Evolutionary conservation across 2,329 filamentous ascomycete genomes (phyloP), one percentile per base, ranked within the genome.

Genomic region (Aspergillus fumigatus): DNA sequence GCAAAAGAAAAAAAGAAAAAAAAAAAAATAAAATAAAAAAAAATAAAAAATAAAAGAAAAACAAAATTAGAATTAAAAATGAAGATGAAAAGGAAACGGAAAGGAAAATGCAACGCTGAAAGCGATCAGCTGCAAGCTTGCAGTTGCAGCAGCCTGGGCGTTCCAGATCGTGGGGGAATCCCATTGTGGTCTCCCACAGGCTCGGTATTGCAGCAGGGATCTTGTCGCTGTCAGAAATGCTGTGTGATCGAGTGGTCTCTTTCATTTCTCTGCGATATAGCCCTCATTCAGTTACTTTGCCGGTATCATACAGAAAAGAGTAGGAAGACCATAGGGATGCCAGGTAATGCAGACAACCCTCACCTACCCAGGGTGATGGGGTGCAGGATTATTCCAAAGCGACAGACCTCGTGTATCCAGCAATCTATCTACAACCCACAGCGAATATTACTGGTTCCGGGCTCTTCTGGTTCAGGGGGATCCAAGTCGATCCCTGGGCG

Each of bases 141-240:
- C 45, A 53, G 50, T 38, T 52, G 49, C 43, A 25, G 54, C 51
- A 50, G 57, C 57, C 54, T 26, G 11, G 56, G 53, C 56, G 56
- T 59, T 59, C 61, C 57, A 64, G 61, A 66, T 69, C 65, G 65
- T 67, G 66, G 65, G 62, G 62, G 52, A 55, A 55, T 59, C 6
- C n/a, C n/a, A 45, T 45, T 45, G 41, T 45, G 23, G 41, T 45
- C 51, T 55, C 52, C 55, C 59, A 60, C 50, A 57, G 55, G 61
- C 61, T 59, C 50, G 56, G 55, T 57, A 55, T 62, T 60, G 58
- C 59, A 60, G 32, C 56, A 54, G 59, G 59, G 60, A 59, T 57
- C 41, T 32, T 35, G 23, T 48, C 25, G 32, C 32, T 1, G 32
- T 17, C 32, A 17, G 32, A 48, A 52, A 51, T 47, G 53, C 38